Evolutionary conservation across 2,329 filamentous ascomycete genomes (phyloP).

Genomic region (Aspergillus viridinutans): DNA sequence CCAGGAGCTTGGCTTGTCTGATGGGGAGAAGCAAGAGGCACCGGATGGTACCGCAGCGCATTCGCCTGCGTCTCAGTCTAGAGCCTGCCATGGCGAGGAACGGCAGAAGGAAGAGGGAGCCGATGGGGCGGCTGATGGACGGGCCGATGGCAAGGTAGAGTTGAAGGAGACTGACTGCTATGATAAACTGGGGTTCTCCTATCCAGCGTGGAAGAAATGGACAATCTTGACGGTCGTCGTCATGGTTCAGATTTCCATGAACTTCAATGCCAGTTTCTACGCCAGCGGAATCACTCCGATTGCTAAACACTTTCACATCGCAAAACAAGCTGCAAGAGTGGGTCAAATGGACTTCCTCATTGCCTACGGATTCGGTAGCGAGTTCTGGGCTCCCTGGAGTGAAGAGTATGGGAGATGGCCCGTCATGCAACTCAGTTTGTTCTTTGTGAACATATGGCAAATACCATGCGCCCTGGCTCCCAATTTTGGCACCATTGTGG

Average conservation of each 20-base stretch:
- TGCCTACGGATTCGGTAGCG: slow-evolving; percentile 78
- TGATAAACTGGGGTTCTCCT: slow-evolving; percentile 59
- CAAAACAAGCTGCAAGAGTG: slow-evolving; percentile 62
- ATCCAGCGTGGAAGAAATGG: slow-evolving; percentile 62
- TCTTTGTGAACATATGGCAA: slow-evolving; percentile 75
- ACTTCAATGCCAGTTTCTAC: slow-evolving; percentile 72
- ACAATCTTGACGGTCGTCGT: slow-evolving; percentile 67
- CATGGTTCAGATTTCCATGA: slow-evolving; percentile 71
- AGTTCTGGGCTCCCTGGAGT: slow-evolving; percentile 82
- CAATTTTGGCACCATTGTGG: slow-evolving; percentile 66
- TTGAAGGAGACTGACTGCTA: slow-evolving; percentile 56
- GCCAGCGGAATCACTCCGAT: slow-evolving; percentile 67
- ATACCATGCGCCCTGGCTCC: slow-evolving; percentile 67
- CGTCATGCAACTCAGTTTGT: slow-evolving; percentile 67
- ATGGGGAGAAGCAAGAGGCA: background rate
- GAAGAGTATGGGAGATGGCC: slow-evolving; percentile 79
- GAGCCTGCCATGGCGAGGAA: background rate
- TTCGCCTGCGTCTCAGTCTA: background rate
- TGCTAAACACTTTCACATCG: slow-evolving; percentile 62
- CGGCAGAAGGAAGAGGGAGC: background rate
- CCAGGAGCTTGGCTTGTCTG: background rate
- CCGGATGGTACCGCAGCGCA: background rate
- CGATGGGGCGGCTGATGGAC: background rate
- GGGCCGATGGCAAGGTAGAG: slow-evolving; percentile 29
- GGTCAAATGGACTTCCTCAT: slow-evolving; percentile 76